phyloP scores from a whole-genome alignment of 208 protist species.

The Kentomonas sorsogonicus region DNA sequence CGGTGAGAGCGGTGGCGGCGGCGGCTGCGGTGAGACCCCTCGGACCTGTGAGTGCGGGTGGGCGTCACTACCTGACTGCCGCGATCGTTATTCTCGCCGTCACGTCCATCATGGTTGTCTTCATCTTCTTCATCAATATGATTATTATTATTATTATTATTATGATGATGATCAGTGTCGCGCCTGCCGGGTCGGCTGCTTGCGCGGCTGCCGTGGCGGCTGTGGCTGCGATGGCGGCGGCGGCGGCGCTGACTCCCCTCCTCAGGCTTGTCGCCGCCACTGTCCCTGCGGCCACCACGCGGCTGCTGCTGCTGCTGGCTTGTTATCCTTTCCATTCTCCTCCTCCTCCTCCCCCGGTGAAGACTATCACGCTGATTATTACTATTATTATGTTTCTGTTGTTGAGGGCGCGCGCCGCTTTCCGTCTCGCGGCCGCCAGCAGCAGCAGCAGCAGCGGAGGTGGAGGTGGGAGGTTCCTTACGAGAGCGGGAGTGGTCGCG shows the following conservation, averaged over 20 bases:
- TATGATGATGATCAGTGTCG: too few species aligned
- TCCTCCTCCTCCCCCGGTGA: conserved; percentile 16
- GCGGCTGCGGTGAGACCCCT: not conserved
- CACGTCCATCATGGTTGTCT: conserved; percentile 1
- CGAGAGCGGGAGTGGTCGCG: conserved; percentile 9
- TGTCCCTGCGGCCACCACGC: conserved; percentile 13
- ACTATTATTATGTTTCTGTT: too few species aligned
- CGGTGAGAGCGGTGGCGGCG: too few species aligned
- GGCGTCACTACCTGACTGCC: too few species aligned
- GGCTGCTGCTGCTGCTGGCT: conserved; percentile 1
- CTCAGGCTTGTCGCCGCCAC: not conserved
- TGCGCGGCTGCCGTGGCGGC: conserved; percentile 3
- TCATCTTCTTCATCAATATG: not conserved
- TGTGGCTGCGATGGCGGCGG: conserved; percentile 14
- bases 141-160: too few species aligned
- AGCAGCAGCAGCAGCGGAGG: too few species aligned
- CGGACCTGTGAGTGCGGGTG: not conserved
- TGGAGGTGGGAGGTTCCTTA: too few species aligned
- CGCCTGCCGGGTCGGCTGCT: not conserved
- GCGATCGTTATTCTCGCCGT: too few species aligned
- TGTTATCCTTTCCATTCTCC: conserved; percentile 3
- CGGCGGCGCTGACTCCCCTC: conserved; percentile 2
- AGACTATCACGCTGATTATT: too few species aligned
- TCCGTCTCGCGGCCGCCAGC: too few species aligned
- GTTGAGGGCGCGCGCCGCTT: too few species aligned